phyloP scores from a whole-genome alignment of 805 yeast genomes.

The Tetrapisispora iriomotensis region DNA sequence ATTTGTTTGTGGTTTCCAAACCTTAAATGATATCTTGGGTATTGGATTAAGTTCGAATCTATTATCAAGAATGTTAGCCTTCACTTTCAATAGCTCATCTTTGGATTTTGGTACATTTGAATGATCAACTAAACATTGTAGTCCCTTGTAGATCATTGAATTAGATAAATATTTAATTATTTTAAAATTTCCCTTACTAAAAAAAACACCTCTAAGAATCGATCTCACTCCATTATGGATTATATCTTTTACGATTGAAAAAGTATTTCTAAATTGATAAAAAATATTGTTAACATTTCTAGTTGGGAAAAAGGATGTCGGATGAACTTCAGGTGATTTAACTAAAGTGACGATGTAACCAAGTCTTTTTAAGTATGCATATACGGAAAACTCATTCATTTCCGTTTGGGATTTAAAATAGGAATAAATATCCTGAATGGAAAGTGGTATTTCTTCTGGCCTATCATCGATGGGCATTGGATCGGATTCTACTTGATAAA shows the following conservation, averaged over 20 bases:
- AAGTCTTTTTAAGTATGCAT: conserved; percentile 60
- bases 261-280: background rate
- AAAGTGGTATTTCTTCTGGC: conserved; percentile 33
- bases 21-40: conserved; percentile 42
- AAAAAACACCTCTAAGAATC: conserved; percentile 15
- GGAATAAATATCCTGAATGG: conserved; percentile 56
- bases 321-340: conserved; percentile 1
- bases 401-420: conserved; percentile 34
- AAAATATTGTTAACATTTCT: too few species aligned
- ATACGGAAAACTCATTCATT: conserved; percentile 53
- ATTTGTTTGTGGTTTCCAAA: conserved; percentile 73
- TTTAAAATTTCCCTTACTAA: conserved; percentile 13
- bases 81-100: conserved; percentile 3
- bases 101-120: conserved; percentile 9
- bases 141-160: conserved; percentile 25
- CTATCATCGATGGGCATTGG: conserved; percentile 9
- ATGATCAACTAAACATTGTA: conserved; percentile 24
- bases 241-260: background rate
- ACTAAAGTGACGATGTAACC: conserved; percentile 57
- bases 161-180: conserved; percentile 16
- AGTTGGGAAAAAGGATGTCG: conserved; percentile 12
- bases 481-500: conserved; percentile 2
- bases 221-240: background rate
- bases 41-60: background rate
- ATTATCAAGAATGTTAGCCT: background rate